Percentiles rank a stretch among this genome's conserved stretches.
These are phyloP conservation scores for Corymbia maculata DNA, from an alignment of 345 rosid species.

Conservation along the genomic window DNA sequence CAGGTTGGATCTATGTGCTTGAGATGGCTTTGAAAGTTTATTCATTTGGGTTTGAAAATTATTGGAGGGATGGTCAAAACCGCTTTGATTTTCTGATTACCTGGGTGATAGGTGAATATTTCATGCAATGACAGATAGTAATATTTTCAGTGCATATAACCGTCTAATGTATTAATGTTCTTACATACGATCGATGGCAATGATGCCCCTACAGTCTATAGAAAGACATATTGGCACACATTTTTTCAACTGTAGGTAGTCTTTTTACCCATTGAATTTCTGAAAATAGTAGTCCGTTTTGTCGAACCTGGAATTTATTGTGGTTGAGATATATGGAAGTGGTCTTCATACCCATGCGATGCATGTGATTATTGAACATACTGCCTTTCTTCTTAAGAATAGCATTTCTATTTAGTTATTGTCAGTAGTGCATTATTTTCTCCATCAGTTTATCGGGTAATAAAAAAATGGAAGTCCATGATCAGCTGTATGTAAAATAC, in stretches of 20 bases:
- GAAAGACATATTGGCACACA: not conserved
- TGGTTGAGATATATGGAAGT: not conserved
- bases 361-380: not conserved
- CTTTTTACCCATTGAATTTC: not conserved
- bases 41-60: constrained; percentile 77
- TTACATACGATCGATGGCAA: not conserved
- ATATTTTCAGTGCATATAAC: not conserved
- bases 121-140: not conserved
- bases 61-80: constrained; percentile 96
- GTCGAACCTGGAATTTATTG: not conserved
- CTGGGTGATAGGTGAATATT: constrained; percentile 67
- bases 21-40: constrained; percentile 94
- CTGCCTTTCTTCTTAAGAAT: not conserved
- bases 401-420: not conserved
- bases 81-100: constrained; percentile 90
- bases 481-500: not conserved
- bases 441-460: not conserved
- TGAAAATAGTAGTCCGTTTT: not conserved
- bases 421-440: not conserved
- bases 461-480: not conserved
- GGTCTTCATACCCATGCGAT: not conserved
- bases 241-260: not conserved
- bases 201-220: not conserved
- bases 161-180: not conserved
- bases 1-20: constrained; percentile 96